Conservation (phyloP, 2,329 filamentous ascomycete species). For the Chaetoscypha palmicola region DNA sequence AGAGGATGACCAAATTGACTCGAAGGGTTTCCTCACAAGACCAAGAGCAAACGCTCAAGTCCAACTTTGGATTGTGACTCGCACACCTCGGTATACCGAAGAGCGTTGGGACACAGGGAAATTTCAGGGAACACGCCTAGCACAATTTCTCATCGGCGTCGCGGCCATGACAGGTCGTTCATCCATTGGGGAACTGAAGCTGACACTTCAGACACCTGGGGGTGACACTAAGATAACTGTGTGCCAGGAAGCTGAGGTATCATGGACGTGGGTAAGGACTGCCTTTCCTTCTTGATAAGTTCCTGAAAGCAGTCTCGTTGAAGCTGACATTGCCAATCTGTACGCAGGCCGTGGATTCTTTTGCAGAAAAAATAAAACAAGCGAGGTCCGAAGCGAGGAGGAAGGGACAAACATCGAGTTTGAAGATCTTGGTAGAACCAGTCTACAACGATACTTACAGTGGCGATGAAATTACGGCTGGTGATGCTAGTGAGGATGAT, state of each 20-base stretch:
- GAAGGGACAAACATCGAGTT: background rate
- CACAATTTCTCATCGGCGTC: slow-evolving; percentile 10
- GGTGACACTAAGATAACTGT: slow-evolving; percentile 12
- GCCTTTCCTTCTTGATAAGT: too few species aligned
- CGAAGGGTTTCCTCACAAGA: too few species aligned
- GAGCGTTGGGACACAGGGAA: slow-evolving; percentile 13
- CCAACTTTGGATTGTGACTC: slow-evolving; percentile 13
- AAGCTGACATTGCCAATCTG: too few species aligned
- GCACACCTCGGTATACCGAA: slow-evolving; percentile 9
- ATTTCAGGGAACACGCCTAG: slow-evolving; percentile 7
- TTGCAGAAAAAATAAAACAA: slow-evolving; percentile 12
- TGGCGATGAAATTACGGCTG: background rate
- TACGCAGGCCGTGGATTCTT: too few species aligned
- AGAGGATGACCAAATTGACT: too few species aligned
- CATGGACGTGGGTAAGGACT: slow-evolving; percentile 10
- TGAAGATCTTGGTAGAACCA: slow-evolving; percentile 16
- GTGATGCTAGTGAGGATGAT: slow-evolving; percentile 5
- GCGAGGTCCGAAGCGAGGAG: slow-evolving; percentile 1
- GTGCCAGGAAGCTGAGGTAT: slow-evolving; percentile 8
- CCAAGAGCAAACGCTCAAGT: background rate
- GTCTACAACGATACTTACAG: slow-evolving; percentile 12
- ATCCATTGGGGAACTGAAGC: slow-evolving; percentile 12
- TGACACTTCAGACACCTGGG: slow-evolving; percentile 11
- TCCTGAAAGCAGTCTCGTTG: too few species aligned
- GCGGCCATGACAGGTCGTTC: background rate